These are phyloP conservation scores for Spatholobus suberectus DNA, from an alignment of 306 rosid species.

Conservation along the genomic window DNA sequence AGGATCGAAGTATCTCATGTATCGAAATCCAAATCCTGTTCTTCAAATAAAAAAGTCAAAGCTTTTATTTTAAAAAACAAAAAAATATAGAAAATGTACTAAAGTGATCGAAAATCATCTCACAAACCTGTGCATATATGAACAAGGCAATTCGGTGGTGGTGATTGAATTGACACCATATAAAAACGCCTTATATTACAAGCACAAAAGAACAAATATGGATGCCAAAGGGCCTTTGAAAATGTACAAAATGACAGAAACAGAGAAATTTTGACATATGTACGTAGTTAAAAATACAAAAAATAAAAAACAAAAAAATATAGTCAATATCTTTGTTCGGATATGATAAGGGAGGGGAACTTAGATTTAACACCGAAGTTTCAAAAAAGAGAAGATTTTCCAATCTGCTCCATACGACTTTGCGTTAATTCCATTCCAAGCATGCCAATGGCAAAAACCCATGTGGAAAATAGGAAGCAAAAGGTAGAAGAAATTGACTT, in stretches of 20 bases:
- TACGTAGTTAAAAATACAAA: not conserved
- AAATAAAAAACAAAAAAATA: not conserved
- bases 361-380: constrained; percentile 24
- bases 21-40: constrained; percentile 2
- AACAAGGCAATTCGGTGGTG: not conserved
- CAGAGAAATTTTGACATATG: constrained; percentile 11
- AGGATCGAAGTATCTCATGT: not conserved
- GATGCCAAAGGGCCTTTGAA: constrained; percentile 45
- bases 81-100: not conserved
- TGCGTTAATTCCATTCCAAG: constrained; percentile 49
- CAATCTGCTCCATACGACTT: constrained; percentile 48
- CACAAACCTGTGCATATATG: not conserved
- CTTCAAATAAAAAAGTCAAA: constrained; percentile 18
- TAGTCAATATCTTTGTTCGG: constrained; percentile 50
- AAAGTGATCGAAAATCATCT: not conserved
- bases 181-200: not conserved
- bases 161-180: constrained; percentile 27
- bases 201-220: constrained; percentile 44
- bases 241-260: constrained; percentile 34
- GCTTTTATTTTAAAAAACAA: not conserved
- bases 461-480: constrained; percentile 39
- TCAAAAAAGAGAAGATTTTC: constrained; percentile 48
- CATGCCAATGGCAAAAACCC: constrained; percentile 51
- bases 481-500: constrained; percentile 59
- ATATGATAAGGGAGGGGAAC: constrained; percentile 46